Percentiles rank a stretch among this genome's conserved stretches.
phyloP scores from a whole-genome alignment of 1,284 basidiomycete genomes.

The Puccinia sorghi region DNA sequence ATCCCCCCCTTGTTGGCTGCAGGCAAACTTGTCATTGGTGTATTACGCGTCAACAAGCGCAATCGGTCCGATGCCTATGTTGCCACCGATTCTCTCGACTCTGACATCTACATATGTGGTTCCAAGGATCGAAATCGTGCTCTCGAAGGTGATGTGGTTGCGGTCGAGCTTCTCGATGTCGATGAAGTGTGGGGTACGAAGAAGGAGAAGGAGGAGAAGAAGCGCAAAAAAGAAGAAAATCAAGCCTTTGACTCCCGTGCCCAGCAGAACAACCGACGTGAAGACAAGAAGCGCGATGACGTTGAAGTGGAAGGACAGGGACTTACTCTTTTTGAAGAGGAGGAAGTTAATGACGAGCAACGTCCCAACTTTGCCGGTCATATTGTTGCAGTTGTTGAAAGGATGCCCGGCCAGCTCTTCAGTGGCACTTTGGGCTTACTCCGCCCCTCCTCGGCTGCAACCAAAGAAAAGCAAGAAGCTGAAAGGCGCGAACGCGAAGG shows the following conservation, averaged over 20 bases:
- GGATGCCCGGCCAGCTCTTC: constrained; percentile 98
- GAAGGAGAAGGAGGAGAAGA: constrained; percentile 99
- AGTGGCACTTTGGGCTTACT: constrained; percentile 93
- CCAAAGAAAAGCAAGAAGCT: constrained; percentile 98
- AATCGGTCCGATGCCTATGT: constrained; percentile 99
- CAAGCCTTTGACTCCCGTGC: constrained; percentile 79
- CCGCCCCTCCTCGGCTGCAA: constrained; percentile 93
- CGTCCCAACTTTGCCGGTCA: constrained; percentile 90
- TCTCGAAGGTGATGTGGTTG: constrained; percentile 96
- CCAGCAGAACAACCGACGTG: constrained; percentile 70
- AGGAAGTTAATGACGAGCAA: constrained; percentile 92
- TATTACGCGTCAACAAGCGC: constrained; percentile 96
- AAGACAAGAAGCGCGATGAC: constrained; percentile 99
- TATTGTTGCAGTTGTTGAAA: constrained; percentile 95
- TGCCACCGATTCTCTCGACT: constrained; percentile 96
- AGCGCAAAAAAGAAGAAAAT: constrained; percentile 98
- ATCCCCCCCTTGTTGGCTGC: constrained; percentile 95
- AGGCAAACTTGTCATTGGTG: constrained; percentile 96
- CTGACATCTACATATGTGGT: constrained; percentile 86
- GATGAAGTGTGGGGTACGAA: constrained; percentile 99
- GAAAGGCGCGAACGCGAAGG: constrained; percentile 95
- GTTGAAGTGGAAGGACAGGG: constrained; percentile 99
- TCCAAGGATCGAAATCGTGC: constrained; percentile 99
- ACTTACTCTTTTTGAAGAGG: constrained; percentile 91
- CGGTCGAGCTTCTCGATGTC: constrained; percentile 91